A percentile compares a stretch with the other conserved stretches of the same genome.
Evolutionary conservation across 2,329 filamentous ascomycete species (phyloP).

Genomic region (Didymella pomorum): DNA sequence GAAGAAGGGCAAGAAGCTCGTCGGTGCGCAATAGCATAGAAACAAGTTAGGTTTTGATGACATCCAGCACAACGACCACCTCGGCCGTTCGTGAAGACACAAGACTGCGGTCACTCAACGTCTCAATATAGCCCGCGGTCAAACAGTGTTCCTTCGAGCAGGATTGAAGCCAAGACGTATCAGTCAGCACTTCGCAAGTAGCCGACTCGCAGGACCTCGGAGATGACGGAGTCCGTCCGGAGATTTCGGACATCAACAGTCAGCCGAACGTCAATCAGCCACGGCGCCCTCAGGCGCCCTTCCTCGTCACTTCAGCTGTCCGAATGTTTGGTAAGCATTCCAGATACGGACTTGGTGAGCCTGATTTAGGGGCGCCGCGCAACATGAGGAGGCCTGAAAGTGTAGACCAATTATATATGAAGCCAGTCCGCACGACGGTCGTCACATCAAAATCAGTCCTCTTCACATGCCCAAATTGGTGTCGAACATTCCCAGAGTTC

Average conservation of each 20-base stretch:
- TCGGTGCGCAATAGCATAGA: constrained; percentile 6
- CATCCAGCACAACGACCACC: too few species aligned
- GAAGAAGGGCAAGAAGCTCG: constrained; percentile 10
- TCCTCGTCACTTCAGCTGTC: not conserved
- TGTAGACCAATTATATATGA: not conserved
- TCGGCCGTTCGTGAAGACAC: too few species aligned
- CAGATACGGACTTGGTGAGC: not conserved
- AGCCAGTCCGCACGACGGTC: not conserved
- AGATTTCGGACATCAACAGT: not conserved
- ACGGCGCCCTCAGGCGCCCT: not conserved
- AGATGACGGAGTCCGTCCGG: not conserved
- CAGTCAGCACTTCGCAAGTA: too few species aligned
- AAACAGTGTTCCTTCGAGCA: too few species aligned
- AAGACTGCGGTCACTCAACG: too few species aligned
- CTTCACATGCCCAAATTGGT: not conserved
- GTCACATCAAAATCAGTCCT: not conserved
- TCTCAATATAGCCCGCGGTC: too few species aligned
- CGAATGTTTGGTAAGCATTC: not conserved
- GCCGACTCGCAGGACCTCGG: too few species aligned
- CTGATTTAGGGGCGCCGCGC: not conserved
- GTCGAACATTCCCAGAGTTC: not conserved
- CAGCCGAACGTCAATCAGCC: not conserved
- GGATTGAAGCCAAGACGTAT: too few species aligned
- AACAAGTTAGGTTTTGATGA: too few species aligned
- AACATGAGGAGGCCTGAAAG: not conserved